Evolutionary conservation across 768 basidiomycete species (phyloP), one percentile per base, ranked within the genome.

Genomic region (Pholiota conissans): DNA sequence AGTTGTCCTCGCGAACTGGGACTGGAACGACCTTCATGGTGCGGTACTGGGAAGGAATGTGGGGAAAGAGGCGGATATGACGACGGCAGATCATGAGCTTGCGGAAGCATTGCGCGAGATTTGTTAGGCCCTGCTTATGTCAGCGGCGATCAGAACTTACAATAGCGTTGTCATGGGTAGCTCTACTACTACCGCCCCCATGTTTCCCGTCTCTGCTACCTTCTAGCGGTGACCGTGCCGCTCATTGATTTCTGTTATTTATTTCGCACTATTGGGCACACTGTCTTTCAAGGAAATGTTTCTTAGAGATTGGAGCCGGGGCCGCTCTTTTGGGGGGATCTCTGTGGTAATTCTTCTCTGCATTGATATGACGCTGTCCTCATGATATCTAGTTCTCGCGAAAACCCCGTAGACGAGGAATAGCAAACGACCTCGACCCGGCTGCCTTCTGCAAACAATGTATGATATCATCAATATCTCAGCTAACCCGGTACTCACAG

Each of bases 1-100:
- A 94, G 69, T 95, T 95, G 71, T 94, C 92, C 28, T 83, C 72
- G 60, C 87, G 82, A 55, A 92, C 89, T 32, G 88, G 91, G 3
- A 95, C 84, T 2, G 92, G 85, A 13, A 93, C 74, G 67, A 95
- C 76, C 62, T 81, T 83, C 93, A 95, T 94, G 29, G 68, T 66
- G 55, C 66, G 66, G 48, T 55, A 50, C 20, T 65, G 64, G 52
- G 51, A 60, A 68, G 60, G 5, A 46, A 47, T 46, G 46, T 50
- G 60, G 65, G 35, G 63, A 59, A 60, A 62, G 39, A 34, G 66
- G 61, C 52, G 65, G 54, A 67, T 65, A 42, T 54, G 57, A 37
- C 37, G 45, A 54, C 60, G 58, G 49, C 50, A 55, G 27, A 63
- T 55, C 65, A 65, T 63, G 56, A 9, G 27, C 11, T 26, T 18